Conservation (phyloP, 1,284 basidiomycete species). For the Blastosporella zonata region DNA sequence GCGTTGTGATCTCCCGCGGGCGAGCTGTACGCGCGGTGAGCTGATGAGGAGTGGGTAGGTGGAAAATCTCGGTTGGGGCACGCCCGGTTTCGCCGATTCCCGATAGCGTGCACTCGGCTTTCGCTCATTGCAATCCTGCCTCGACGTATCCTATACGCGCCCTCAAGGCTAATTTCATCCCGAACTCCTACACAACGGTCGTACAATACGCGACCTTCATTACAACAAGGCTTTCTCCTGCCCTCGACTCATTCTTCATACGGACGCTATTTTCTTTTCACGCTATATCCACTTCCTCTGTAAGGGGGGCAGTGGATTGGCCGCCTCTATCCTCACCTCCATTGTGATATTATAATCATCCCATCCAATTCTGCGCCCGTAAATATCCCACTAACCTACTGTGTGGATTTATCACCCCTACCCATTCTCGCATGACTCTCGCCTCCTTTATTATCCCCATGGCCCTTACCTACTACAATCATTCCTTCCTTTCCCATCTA, state of each 20-base stretch:
- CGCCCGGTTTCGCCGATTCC: constrained; percentile 37
- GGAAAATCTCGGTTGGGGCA: constrained; percentile 38
- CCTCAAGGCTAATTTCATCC: constrained; percentile 2
- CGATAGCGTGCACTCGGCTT: constrained; percentile 24
- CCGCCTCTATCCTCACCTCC: constrained; percentile 29
- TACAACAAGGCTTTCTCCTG: constrained; percentile 25
- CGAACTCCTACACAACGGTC: constrained; percentile 17
- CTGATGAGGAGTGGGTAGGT: constrained; percentile 26
- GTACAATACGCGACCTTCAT: constrained; percentile 25
- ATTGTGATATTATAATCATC: constrained; percentile 19
- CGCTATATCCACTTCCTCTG: constrained; percentile 27
- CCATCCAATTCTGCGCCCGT: constrained; percentile 33
- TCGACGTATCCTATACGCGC: constrained; percentile 19
- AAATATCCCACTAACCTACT: constrained; percentile 21
- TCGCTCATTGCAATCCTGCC: constrained; percentile 23
- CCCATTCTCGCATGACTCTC: constrained; percentile 20
- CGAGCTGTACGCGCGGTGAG: constrained; percentile 29
- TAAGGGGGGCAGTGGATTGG: constrained; percentile 24
- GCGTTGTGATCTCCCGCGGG: constrained; percentile 31
- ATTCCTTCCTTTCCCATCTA: constrained; percentile 16
- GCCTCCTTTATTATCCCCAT: constrained; percentile 19
- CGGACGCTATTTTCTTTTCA: constrained; percentile 71
- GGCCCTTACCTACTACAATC: constrained; percentile 20
- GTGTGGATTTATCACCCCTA: constrained; percentile 18
- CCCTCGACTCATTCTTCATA: constrained; percentile 41